Conservation (phyloP, 2,329 filamentous ascomycete species). For the Colletotrichum acutatum region DNA sequence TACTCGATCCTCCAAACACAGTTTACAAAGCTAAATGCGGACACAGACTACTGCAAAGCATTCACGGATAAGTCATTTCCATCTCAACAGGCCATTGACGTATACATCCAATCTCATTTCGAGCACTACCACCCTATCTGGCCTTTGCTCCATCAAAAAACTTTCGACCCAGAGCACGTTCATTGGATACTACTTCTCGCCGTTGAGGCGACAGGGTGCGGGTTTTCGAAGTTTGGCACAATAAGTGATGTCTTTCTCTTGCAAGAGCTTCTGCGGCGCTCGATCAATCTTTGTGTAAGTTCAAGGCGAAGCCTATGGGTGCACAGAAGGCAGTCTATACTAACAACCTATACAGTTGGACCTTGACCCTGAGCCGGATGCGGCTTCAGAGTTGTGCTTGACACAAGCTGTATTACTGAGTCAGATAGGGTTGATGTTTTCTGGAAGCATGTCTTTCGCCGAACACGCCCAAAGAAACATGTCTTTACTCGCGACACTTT, state of each 20-base stretch:
- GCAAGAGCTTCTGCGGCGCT: background rate
- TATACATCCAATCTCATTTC: background rate
- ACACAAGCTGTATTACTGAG: background rate
- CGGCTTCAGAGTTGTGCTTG: background rate
- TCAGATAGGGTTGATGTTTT: constrained; percentile 13
- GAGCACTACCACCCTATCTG: background rate
- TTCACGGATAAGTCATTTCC: background rate
- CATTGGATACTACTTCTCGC: background rate
- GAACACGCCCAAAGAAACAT: constrained; percentile 14
- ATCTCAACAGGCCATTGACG: background rate
- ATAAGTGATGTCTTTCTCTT: background rate
- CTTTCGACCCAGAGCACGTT: background rate
- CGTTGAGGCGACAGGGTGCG: background rate
- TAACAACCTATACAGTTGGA: background rate
- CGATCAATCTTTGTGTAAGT: background rate
- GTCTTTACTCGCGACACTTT: constrained; percentile 9
- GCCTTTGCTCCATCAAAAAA: background rate
- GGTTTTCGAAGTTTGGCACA: background rate
- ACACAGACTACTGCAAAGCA: background rate
- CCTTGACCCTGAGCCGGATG: background rate
- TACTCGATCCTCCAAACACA: background rate
- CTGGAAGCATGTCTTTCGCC: constrained; percentile 8
- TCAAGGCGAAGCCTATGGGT: too few species aligned
- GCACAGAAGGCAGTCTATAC: background rate
- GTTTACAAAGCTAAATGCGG: background rate